These are phyloP conservation scores for Phaeotremella skinneri DNA, from an alignment of 768 basidiomycete genomes.

Conservation along the genomic window DNA sequence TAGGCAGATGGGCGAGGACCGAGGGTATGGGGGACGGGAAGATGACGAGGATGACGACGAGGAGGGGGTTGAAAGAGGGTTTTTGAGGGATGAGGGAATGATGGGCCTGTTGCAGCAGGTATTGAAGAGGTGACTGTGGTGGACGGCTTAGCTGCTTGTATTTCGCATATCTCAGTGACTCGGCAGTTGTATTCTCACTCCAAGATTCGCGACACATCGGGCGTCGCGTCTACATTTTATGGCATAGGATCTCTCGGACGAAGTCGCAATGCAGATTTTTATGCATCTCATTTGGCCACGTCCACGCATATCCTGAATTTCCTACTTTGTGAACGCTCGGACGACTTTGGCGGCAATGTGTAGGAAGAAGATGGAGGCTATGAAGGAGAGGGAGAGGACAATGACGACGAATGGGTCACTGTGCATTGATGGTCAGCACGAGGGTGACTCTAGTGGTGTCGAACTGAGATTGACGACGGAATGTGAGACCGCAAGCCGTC, in stretches of 20 bases:
- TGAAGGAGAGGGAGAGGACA: slow-evolving; percentile 91
- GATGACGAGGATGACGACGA: slow-evolving; percentile 59
- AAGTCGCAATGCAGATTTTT: too few species aligned
- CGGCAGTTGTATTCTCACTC: too few species aligned
- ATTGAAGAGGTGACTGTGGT: slow-evolving; percentile 58
- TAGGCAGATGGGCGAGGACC: slow-evolving; percentile 71
- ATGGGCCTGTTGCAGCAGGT: slow-evolving; percentile 83
- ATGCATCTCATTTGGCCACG: too few species aligned
- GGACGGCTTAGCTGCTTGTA: too few species aligned
- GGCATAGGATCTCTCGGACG: too few species aligned
- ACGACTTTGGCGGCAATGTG: slow-evolving; percentile 95
- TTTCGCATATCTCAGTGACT: too few species aligned
- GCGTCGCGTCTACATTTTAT: too few species aligned
- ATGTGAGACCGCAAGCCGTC: not conserved
- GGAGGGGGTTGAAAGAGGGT: slow-evolving; percentile 45
- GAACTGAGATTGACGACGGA: too few species aligned
- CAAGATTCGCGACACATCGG: too few species aligned
- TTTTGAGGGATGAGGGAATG: slow-evolving; percentile 74
- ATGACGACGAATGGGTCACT: slow-evolving; percentile 97
- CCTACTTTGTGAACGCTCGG: slow-evolving; percentile 77
- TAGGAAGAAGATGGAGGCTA: slow-evolving; percentile 97
- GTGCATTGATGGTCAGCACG: too few species aligned
- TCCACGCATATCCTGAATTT: not conserved
- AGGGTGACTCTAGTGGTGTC: too few species aligned
- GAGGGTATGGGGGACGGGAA: slow-evolving; percentile 47